Conservation (phyloP, 75 land plant genomes). For the Isoetes taiwanensis region DNA sequence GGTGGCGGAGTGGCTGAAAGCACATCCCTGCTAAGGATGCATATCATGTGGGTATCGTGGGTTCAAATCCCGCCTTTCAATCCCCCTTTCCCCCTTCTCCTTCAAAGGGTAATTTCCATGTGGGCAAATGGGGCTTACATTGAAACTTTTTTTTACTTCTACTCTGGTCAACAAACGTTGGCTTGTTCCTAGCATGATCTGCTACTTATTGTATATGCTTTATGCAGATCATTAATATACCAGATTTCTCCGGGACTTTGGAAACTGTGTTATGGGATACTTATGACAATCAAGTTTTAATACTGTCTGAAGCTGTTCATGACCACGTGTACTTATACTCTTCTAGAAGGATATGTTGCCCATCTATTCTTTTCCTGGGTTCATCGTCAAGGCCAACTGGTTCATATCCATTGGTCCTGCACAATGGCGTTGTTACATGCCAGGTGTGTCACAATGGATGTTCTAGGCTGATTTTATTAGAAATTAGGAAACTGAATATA, state of each 20-base stretch:
- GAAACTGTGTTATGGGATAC: constrained; percentile 12
- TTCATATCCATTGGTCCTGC: neutral
- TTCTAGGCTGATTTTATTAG: neutral
- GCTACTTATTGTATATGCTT: neutral
- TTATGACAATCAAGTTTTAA: constrained; percentile 7
- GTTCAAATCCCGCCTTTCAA: too few relatives aligned
- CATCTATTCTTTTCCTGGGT: constrained; percentile 10
- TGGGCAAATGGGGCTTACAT: neutral
- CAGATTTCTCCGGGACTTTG: neutral
- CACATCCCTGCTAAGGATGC: too few relatives aligned
- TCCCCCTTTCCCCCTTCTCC: neutral
- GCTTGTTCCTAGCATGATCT: neutral
- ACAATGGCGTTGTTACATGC: constrained; percentile 4
- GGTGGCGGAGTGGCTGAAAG: too few relatives aligned
- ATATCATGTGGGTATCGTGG: too few relatives aligned
- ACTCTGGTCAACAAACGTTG: neutral
- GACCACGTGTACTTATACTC: constrained; percentile 17
- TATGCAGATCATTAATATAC: constrained; percentile 4
- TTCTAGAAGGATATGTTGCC: constrained; percentile 4
- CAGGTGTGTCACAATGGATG: constrained; percentile 8
- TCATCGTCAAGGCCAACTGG: constrained; percentile 10
- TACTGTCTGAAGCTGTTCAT: constrained; percentile 8
- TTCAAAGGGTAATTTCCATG: neutral
- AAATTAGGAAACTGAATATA: neutral
- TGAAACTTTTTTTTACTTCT: neutral